Base-by-base conservation (phyloP, 805 yeast species). In the Sugiyamaella lignohabitans region DNA sequence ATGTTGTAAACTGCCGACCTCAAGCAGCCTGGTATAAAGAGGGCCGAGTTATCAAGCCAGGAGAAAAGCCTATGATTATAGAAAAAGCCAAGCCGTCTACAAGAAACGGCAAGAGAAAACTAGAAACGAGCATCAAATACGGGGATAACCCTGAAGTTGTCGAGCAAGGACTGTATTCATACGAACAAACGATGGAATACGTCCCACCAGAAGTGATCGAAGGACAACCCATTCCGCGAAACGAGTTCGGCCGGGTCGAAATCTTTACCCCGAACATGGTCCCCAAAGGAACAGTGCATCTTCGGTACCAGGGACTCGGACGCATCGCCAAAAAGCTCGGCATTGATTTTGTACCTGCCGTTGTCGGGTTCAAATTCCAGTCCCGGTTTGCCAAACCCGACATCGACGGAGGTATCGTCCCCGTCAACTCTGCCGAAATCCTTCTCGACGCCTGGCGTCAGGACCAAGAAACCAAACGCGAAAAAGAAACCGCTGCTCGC, bases 221-320 rank as follows among this genome's bases (percentile, higher is more conserved):
- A 54, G 91, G 93, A 0, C 67, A 69, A 34, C 20, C 20, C 10
- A 73, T 86, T 8, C 75, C 78, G 2, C 82, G 77, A 53, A 86
- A 86, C 61, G 77, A 79, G 0, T 86, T 67, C 61, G 93, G 91
- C 0, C 84, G 85, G 54, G 75, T 86, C 45, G 95, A 86, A 57
- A 66, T 84, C 1, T 86, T 82, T 63, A 72, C 72, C 1, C 75
- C 80, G 0, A 70, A 78, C 44, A 86, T 86, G 95, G 66, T 86
- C 3, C 95, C 95, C 0, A 72, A 68, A 18, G 84, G 84, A 21
- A 86, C 84, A 19, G 72, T 67, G 21, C 70, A 82, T 42, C 65
- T 84, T 3, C 65, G 74, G 2, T 67, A 75, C 47, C 75, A 75
- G 42, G 62, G 71, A 51, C 75, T 82, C 0, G 78, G 75, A 38